phyloP scores from a whole-genome alignment of 768 basidiomycete genomes.

The Leccinum variicolor region DNA sequence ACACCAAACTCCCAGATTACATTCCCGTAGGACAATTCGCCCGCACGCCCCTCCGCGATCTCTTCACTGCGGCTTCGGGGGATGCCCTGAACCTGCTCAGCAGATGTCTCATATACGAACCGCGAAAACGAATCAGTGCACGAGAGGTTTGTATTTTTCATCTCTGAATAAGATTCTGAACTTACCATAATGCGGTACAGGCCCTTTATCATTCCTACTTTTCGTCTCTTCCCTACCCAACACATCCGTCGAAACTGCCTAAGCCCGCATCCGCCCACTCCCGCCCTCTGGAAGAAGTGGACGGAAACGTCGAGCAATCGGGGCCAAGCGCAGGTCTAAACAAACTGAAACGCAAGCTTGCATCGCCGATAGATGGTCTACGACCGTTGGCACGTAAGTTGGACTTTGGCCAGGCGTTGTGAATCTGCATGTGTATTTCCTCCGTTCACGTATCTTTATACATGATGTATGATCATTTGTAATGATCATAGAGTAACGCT shows the following conservation, averaged over 20 bases:
- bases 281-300: conserved; percentile 72
- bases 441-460: not conserved
- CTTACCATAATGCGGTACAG: conserved; percentile 35
- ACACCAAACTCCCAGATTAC: conserved; percentile 88
- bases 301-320: conserved; percentile 63
- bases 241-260: conserved; percentile 85
- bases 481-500: not conserved
- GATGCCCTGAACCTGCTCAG: conserved; percentile 82
- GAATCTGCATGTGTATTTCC: not conserved
- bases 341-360: conserved; percentile 68
- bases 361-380: conserved; percentile 48
- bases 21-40: conserved; percentile 84
- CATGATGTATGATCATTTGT: not conserved
- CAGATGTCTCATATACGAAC: conserved; percentile 83
- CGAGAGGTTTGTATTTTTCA: conserved; percentile 54
- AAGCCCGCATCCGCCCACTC: conserved; percentile 53
- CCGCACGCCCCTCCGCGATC: conserved; percentile 73
- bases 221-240: conserved; percentile 78
- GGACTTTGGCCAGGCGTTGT: conserved; percentile 56
- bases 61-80: conserved; percentile 87
- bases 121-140: conserved; percentile 75
- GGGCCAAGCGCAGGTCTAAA: conserved; percentile 49
- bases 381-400: conserved; percentile 67
- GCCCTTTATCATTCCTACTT: conserved; percentile 89
- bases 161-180: not conserved